Base-by-base conservation (phyloP, 208 protist species). In the Tritrichomonas foetus region DNA sequence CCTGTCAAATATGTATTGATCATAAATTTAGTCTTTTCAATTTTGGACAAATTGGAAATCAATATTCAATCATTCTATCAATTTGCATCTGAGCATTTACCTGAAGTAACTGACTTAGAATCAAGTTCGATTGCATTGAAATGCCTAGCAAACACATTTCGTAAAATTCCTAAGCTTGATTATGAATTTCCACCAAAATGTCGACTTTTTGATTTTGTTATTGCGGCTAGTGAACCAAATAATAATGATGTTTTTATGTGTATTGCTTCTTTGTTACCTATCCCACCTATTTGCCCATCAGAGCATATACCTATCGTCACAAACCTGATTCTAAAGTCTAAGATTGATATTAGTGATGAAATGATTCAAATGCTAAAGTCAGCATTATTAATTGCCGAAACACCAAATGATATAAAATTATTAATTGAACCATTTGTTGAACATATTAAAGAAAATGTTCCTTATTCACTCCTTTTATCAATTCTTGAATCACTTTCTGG, bases 121-220 rank as follows among this genome's bases (percentile, higher is more conserved):
- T 39, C 33, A 41, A 50, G 39, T 30, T 14, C 30, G 1, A 39
- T 47, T 11, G 22, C 50, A 20, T 47, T 82, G 3, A 50, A 44
- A 50, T 47, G 27, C 30, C 41, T 82, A 1, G 74, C 74, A 14
- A 36, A 47, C 44, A 39, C 50, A n/a, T 27, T 82, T 1, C 44
- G 39, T n/a, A 82, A 50, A 25, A n/a, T 30, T 50, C 33, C 33
- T 14, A 41, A 82, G 50, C 30, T 82, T 14, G 14, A 82, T 47
- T 22, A 16, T 50, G 74, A 82, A 50, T 82, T 82, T 27, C 74
- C 74, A 22, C 74, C 74, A 41, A 82, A 82, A 82, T 82, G 74
- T 41, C 16, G 30, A 8, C 41, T 82, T 27, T 82, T 82, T 50
- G 74, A 82, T 20, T 82, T 82, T 25, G 74, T 82, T 0, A 50